Conservation (phyloP, 768 basidiomycete species). For the Mycena epipterygia region DNA sequence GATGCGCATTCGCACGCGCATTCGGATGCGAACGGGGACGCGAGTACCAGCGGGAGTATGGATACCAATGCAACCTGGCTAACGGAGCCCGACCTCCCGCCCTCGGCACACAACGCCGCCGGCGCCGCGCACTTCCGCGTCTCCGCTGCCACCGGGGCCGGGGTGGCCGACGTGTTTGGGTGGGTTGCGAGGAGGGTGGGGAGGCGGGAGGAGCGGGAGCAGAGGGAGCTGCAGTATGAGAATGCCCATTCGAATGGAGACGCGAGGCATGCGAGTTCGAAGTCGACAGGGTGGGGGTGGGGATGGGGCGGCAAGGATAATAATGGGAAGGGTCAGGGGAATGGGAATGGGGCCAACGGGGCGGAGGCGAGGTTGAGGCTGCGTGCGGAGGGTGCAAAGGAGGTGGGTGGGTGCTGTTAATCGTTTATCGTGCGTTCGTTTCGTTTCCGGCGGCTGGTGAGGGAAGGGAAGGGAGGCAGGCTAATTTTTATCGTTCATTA, state of each 20-base stretch:
- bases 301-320: background rate
- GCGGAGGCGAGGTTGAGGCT: conserved; percentile 6
- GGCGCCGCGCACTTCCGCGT: conserved; percentile 81
- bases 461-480: too few species aligned
- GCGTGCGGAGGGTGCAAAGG: background rate
- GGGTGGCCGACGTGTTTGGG: conserved; percentile 81
- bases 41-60: too few species aligned
- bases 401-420: background rate
- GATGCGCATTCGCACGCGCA: too few species aligned
- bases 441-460: background rate
- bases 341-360: background rate
- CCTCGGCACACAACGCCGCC: conserved; percentile 48
- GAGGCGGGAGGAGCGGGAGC: background rate
- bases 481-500: too few species aligned
- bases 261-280: background rate
- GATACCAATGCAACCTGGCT: conserved; percentile 34
- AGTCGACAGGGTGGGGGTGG: background rate
- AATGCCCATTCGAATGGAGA: too few species aligned
- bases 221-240: conserved; percentile 3
- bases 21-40: too few species aligned
- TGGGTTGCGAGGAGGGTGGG: conserved; percentile 69
- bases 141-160: conserved; percentile 83
- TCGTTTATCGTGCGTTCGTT: background rate
- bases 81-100: conserved; percentile 35
- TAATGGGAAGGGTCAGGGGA: background rate